A percentile compares a stretch with the other conserved stretches of the same genome.
phyloP scores from a whole-genome alignment of 352 stramenopile species.

The Globisporangium rhizosaccharum region DNA sequence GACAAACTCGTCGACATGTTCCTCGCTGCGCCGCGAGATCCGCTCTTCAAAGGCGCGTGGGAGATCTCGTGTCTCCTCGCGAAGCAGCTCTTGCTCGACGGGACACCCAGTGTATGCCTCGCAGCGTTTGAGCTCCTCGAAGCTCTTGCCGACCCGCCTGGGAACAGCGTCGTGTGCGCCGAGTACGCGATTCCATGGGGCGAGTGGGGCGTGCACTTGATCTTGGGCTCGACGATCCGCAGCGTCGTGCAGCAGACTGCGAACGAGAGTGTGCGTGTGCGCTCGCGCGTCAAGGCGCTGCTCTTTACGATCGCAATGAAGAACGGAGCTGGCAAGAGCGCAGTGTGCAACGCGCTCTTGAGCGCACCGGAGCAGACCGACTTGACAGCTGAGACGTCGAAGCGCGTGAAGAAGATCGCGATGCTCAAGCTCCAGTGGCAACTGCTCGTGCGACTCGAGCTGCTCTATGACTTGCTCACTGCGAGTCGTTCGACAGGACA shows the following conservation, averaged over 20 bases:
- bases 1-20: slow-evolving; percentile 52
- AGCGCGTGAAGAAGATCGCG: slow-evolving; percentile 37
- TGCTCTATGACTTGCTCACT: slow-evolving; percentile 50
- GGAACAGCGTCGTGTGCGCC: slow-evolving; percentile 1
- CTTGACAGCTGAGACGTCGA: slow-evolving; percentile 21
- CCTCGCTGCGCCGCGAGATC: slow-evolving; percentile 19
- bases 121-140: slow-evolving; percentile 48
- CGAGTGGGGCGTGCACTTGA: slow-evolving; percentile 75
- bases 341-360: slow-evolving; percentile 68
- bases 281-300: slow-evolving; percentile 36
- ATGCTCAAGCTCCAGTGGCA: slow-evolving; percentile 60
- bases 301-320: slow-evolving; percentile 43
- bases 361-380: slow-evolving; percentile 60
- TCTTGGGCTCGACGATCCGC: slow-evolving; percentile 68
- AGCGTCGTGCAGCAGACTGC: slow-evolving; percentile 68
- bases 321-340: slow-evolving; percentile 45
- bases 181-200: slow-evolving; percentile 68
- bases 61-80: slow-evolving; percentile 63
- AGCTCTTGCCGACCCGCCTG: slow-evolving; percentile 45
- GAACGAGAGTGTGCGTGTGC: slow-evolving; percentile 59
- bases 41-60: slow-evolving; percentile 54
- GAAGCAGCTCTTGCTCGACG: slow-evolving; percentile 64
- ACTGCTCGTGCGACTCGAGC: slow-evolving; percentile 45
- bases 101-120: slow-evolving; percentile 39
- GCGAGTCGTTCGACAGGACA: slow-evolving; percentile 7